These are phyloP conservation scores for Phytophthora fragariae DNA, from an alignment of 352 stramenopile species.

Conservation along the genomic window DNA sequence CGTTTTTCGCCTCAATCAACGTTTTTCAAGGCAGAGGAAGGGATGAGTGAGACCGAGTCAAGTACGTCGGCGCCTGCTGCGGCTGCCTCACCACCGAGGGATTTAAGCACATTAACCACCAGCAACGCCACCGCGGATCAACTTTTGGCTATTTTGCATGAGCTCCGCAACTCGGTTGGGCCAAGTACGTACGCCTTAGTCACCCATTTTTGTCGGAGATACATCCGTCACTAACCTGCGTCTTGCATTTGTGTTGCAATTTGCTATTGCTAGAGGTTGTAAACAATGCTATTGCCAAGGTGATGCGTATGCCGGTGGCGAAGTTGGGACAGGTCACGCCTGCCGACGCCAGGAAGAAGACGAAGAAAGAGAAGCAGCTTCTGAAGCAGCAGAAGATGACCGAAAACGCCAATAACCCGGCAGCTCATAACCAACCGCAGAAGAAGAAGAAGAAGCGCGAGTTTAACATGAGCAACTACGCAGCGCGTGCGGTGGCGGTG, in stretches of 20 bases:
- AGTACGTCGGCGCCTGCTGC: constrained; percentile 5
- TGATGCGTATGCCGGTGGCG: constrained; percentile 45
- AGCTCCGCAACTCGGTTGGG: constrained; percentile 68
- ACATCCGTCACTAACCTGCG: constrained; percentile 16
- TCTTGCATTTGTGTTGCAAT: constrained; percentile 16
- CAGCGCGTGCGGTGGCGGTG: constrained; percentile 70
- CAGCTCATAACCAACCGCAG: constrained; percentile 31
- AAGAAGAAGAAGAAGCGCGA: constrained; percentile 75
- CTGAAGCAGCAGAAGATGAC: constrained; percentile 33
- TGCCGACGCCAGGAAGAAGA: constrained; percentile 22
- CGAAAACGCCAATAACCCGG: background rate
- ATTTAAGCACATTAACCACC: constrained; percentile 39
- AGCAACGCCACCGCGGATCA: constrained; percentile 50
- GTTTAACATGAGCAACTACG: constrained; percentile 85
- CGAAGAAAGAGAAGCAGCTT: constrained; percentile 40
- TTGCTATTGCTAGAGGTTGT: constrained; percentile 58
- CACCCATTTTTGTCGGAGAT: constrained; percentile 10
- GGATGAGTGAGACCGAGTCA: constrained; percentile 22
- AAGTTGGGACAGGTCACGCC: constrained; percentile 8
- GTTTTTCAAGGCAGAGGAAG: constrained; percentile 12
- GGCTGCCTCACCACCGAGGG: constrained; percentile 14
- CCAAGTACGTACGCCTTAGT: constrained; percentile 50
- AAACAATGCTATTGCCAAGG: constrained; percentile 74
- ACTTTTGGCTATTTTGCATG: constrained; percentile 72
- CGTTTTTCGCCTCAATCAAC: constrained; percentile 1